Evolutionary conservation across 345 rosid genomes (phyloP), one percentile per base, ranked within the genome.

Genomic region (Kernera saxatilis): DNA sequence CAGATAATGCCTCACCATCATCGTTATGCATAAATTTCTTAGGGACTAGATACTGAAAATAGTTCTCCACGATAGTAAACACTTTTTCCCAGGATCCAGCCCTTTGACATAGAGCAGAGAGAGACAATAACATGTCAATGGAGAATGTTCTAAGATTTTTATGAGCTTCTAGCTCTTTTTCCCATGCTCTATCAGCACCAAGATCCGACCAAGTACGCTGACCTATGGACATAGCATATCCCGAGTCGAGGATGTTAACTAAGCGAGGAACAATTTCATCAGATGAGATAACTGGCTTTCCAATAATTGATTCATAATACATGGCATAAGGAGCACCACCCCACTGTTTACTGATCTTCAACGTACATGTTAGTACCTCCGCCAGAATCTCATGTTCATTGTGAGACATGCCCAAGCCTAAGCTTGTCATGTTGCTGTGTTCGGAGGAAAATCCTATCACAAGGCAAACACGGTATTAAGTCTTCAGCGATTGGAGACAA

Each of bases 81-180:
- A 88, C 82, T 80, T 73, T 88, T 40, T 74, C 80, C 99, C 99
- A 94, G 10, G 93, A 82, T 58, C 77, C 84, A 63, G 97, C 95
- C 64, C 79, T 88, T 75, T 76, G 77, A 61, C 75, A 73, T 73
- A 91, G 74, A 74, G 75, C 79, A 69, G 81, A 82, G 71, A 94
- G 89, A 57, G 90, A 83, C 51, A 88, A 79, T 62, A 89, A 72
- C 90, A 94, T 87, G 64, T 80, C 83, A 54, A 82, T 71, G 45
- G 97, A 91, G 74, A 94, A 94, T 76, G 82, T 88, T 74, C 96
- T 84, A 55, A 84, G 82, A 72, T 80, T 88, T 85, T 82, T 89
- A 49, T 84, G 97, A 81, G 84, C 81, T 60, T 78, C 67, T 40
- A 76, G 77, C 71, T 83, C 90, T 78, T 88, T 85, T 76, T 83